Conservation (phyloP, 2,329 filamentous ascomycete genomes). For the Fusarium chlamydosporum region DNA sequence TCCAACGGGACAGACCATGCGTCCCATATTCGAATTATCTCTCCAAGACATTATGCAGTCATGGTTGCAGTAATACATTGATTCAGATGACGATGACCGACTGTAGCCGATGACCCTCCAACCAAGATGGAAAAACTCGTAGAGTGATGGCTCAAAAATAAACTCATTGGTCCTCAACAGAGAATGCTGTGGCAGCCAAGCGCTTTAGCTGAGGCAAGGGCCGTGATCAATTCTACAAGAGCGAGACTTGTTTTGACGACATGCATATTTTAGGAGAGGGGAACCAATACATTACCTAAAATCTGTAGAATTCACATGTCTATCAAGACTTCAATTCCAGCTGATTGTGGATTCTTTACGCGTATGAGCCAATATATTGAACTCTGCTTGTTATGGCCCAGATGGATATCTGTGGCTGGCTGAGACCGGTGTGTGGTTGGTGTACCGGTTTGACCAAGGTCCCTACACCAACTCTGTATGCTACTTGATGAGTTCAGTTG, state of each 20-base stretch:
- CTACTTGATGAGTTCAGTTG: background rate
- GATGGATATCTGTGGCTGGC: background rate
- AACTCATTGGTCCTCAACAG: background rate
- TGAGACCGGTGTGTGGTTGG: background rate
- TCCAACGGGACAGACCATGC: too few relatives aligned
- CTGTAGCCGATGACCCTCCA: background rate
- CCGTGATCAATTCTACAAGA: background rate
- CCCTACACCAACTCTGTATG: background rate
- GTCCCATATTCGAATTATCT: background rate
- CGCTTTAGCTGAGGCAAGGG: background rate
- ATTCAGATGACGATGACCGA: background rate
- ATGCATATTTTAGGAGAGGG: background rate
- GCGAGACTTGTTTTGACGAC: background rate
- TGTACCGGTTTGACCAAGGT: background rate
- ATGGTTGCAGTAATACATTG: background rate
- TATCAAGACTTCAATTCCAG: background rate
- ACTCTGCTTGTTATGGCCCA: background rate
- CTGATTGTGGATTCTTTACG: background rate
- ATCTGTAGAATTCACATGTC: background rate
- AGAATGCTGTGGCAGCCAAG: background rate
- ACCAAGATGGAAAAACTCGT: background rate
- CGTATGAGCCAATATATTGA: background rate
- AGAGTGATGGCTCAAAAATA: background rate
- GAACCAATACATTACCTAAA: background rate
- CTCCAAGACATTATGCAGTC: conserved; percentile 1